Evolutionary conservation across 2,329 filamentous ascomycete genomes (phyloP).

Genomic region (Fusarium mundagurra): DNA sequence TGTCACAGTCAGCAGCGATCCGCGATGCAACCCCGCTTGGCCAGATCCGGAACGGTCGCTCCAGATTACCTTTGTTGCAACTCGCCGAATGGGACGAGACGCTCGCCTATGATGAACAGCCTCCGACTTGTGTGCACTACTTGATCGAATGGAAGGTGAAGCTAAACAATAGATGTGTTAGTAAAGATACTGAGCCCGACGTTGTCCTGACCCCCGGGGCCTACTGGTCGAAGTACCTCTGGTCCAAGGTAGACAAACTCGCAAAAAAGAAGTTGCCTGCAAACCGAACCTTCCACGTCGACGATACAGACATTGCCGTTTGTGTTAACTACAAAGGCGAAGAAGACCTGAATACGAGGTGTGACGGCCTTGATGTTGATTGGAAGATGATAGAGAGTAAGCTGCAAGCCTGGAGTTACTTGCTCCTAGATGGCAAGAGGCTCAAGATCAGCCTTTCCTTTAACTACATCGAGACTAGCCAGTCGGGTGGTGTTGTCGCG

Average conservation of each 20-base stretch:
- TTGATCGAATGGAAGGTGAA: neutral
- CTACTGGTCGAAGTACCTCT: neutral
- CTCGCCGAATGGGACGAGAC: neutral
- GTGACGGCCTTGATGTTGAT: no score
- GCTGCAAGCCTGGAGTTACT: neutral
- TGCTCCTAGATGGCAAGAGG: neutral
- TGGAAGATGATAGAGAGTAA: neutral
- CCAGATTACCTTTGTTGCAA: neutral
- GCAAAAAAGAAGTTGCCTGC: neutral
- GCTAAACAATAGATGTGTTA: neutral
- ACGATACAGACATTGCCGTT: neutral
- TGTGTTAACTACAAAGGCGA: no score
- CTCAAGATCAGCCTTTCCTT: neutral
- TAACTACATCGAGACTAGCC: neutral
- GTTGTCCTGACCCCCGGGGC: neutral
- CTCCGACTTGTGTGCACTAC: neutral
- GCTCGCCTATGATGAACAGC: neutral
- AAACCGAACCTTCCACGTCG: neutral
- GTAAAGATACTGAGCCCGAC: neutral
- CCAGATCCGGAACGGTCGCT: neutral
- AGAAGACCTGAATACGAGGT: no score
- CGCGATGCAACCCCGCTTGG: no score
- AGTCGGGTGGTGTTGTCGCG: neutral
- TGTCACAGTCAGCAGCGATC: neutral
- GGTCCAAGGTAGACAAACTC: neutral